Base-by-base conservation (phyloP, 2,329 filamentous ascomycete genomes). In the Colletotrichum brevisporum region DNA sequence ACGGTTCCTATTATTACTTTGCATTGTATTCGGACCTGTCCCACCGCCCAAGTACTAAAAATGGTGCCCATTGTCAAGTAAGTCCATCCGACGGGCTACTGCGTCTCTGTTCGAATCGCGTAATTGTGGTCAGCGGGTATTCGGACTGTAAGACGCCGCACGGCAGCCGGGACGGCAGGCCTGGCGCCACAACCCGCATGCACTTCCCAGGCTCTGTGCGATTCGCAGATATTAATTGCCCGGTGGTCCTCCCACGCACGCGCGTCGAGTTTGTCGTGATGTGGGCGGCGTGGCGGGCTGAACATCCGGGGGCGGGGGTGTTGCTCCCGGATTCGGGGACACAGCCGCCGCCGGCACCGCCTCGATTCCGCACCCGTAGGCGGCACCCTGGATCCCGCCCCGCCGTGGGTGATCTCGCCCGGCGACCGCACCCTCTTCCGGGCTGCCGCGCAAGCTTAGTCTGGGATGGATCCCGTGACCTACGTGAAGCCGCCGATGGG, bases 131-230 rank as follows among this genome's bases (percentile, higher is more conserved):
- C 41, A 43, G 16, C 41, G 16, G 41, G 16, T 10, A 36, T 36
- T 8, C 8, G 31, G 27, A 41, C 58, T 52, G 47, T 62, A 36
- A 45, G 39, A 62, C 47, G 57, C 24, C 12, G 21, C 57, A 47
- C 59, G 13, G 36, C 47, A 21, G 24, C 13, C 26, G 53, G 48
- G 41, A 18, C 21, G 13, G 52, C 13, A 10, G 31, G 31, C 31
- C 31, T 61, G 18, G n/a, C 53, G 60, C 61, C 54, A 65, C 61
- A 50, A 43, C 54, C 54, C 65, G 54, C 53, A 18, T 16, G 39
- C 39, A 47, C n/a, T 16, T n/a, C 15, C 39, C 8, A 26, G 41
- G 21, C n/a, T 9, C 39, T 48, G 27, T 47, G 26, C 26, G 47
- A 56, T 21, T 26, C 5, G 26, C 16, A 15, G 47, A 58, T 48